These are phyloP conservation scores for Hypoxylon sp. DNA, from an alignment of 2,329 filamentous ascomycete species.

Conservation along the genomic window DNA sequence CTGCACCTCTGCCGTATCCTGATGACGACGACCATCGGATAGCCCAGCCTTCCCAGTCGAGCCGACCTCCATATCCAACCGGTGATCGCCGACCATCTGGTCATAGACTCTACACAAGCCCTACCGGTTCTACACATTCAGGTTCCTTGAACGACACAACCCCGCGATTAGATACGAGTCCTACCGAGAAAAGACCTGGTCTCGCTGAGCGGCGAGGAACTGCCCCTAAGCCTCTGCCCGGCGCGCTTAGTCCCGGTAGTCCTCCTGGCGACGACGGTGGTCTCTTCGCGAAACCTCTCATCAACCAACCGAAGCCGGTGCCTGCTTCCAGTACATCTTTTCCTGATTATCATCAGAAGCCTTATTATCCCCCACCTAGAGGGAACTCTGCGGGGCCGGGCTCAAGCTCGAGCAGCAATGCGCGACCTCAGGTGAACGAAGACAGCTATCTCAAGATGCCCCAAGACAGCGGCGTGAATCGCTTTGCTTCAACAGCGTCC, in stretches of 20 bases:
- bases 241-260: slow-evolving; percentile 72
- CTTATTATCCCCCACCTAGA: slow-evolving; percentile 68
- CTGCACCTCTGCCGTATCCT: slow-evolving; percentile 74
- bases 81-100: slow-evolving; percentile 49
- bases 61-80: slow-evolving; percentile 55
- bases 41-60: slow-evolving; percentile 52
- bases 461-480: slow-evolving; percentile 63
- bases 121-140: slow-evolving; percentile 47
- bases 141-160: slow-evolving; percentile 59
- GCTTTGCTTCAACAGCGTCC: slow-evolving; percentile 83
- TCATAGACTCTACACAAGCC: slow-evolving; percentile 48
- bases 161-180: slow-evolving; percentile 64
- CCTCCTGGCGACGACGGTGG: slow-evolving; percentile 78
- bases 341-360: slow-evolving; percentile 63
- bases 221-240: slow-evolving; percentile 80
- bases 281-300: slow-evolving; percentile 75
- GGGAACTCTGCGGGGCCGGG: slow-evolving; percentile 45
- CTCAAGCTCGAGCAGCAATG: slow-evolving; percentile 48
- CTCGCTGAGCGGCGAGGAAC: slow-evolving; percentile 84
- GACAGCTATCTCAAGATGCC: slow-evolving; percentile 51
- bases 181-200: slow-evolving; percentile 66
- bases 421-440: slow-evolving; percentile 40
- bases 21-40: slow-evolving; percentile 68
- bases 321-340: slow-evolving; percentile 54
- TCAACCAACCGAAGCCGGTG: slow-evolving; percentile 54